Evolutionary conservation across 108 stramenopile genomes (phyloP).

Genomic region (Nitzschia sp.): DNA sequence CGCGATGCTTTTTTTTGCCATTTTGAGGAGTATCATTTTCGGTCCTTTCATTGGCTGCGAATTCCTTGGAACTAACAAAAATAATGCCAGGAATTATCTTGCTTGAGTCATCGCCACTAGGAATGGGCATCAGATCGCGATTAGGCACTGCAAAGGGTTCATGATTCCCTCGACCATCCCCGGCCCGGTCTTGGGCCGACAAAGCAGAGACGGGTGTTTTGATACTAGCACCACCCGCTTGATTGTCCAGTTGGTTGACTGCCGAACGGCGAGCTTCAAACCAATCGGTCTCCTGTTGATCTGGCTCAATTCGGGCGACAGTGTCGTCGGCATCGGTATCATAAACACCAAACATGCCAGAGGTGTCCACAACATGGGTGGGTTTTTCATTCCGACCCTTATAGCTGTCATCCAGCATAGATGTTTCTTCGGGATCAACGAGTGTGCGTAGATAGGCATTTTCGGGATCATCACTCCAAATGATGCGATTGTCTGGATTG

Average conservation of each 20-base stretch:
- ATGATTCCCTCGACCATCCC: neutral
- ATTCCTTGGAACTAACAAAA: conserved; percentile 20
- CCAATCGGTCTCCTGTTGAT: neutral
- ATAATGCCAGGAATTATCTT: conserved; percentile 25
- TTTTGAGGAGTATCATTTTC: neutral
- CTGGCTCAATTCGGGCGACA: conserved; percentile 12
- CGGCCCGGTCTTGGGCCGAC: conserved; percentile 6
- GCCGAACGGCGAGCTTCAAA: neutral
- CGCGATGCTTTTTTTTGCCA: neutral
- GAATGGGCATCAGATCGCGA: neutral
- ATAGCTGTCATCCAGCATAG: neutral
- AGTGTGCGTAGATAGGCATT: conserved; percentile 33
- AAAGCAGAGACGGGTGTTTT: conserved; percentile 10
- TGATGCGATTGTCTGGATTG: conserved; percentile 10
- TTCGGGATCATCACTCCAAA: conserved; percentile 45
- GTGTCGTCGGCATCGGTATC: conserved; percentile 20
- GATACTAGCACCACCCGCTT: neutral
- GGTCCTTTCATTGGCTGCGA: conserved; percentile 12
- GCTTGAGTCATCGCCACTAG: neutral
- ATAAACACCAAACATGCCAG: conserved; percentile 3
- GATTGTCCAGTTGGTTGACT: neutral
- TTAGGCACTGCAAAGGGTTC: conserved; percentile 13
- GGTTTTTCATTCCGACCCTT: neutral
- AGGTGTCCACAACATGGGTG: neutral
- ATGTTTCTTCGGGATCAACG: conserved; percentile 12